Evolutionary conservation across 108 stramenopile genomes (phyloP).

Genomic region (Tribonema minus): DNA sequence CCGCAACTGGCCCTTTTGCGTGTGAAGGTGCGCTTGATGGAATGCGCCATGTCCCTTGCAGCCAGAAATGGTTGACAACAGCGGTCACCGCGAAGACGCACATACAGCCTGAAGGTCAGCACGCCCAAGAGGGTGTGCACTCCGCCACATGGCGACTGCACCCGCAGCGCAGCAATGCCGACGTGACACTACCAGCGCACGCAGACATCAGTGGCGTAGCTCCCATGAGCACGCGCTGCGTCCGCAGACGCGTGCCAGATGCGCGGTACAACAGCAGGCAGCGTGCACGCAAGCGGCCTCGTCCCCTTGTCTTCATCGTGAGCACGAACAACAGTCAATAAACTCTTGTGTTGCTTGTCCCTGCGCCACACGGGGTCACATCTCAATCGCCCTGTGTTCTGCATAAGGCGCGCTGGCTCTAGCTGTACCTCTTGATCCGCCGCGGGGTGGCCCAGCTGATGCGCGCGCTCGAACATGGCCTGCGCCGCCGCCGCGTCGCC

Average conservation of each 20-base stretch:
- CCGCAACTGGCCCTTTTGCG: no score
- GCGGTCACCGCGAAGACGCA: background rate
- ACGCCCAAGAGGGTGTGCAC: no score
- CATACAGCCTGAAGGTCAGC: no score
- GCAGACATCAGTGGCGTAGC: background rate
- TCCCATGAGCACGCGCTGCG: background rate
- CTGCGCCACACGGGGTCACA: background rate
- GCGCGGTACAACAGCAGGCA: background rate
- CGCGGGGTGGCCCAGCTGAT: constrained; percentile 9
- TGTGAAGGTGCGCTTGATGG: no score
- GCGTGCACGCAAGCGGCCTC: background rate
- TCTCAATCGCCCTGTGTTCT: background rate
- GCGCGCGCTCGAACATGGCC: constrained; percentile 18
- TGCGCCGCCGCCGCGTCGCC: constrained; percentile 4
- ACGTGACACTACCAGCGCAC: background rate
- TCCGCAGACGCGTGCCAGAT: no score
- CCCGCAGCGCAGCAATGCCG: background rate
- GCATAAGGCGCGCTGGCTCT: background rate
- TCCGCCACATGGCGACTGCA: background rate
- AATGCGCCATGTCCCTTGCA: no score
- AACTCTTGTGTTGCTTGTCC: background rate
- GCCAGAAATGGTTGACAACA: no score
- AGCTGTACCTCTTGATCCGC: constrained; percentile 11
- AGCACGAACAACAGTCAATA: background rate
- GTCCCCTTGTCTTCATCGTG: no score